Percentiles rank a stretch among this genome's conserved stretches.
Evolutionary conservation across 176 grass and related monocot species (phyloP).

Genomic region (Triticum dicoccoides): DNA sequence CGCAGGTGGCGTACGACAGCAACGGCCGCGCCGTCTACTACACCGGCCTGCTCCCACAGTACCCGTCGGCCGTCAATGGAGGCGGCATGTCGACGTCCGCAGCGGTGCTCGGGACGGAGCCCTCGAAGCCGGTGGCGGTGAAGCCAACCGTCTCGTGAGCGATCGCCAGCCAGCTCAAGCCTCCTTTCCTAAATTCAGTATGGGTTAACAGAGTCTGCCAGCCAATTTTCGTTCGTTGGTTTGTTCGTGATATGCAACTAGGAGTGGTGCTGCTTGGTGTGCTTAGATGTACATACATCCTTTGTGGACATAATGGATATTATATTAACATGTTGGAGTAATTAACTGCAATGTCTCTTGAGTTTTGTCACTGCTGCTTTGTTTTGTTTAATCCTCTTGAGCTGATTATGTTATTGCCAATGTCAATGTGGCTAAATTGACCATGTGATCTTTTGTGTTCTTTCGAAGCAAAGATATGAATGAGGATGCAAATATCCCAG

Average conservation of each 20-base stretch:
- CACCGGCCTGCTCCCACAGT: slow-evolving; percentile 66
- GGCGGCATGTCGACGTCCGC: slow-evolving; percentile 31
- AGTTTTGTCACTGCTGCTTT: not conserved
- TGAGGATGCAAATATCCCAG: not conserved
- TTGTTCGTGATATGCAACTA: slow-evolving; percentile 29
- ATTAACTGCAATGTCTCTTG: not conserved
- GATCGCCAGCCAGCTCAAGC: not conserved
- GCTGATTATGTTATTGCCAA: not conserved
- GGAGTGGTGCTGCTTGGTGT: slow-evolving; percentile 36
- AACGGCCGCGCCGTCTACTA: slow-evolving; percentile 81
- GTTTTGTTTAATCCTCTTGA: slow-evolving; percentile 29
- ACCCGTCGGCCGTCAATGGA: slow-evolving; percentile 37
- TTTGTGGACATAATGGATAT: slow-evolving; percentile 54
- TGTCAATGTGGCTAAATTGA: slow-evolving; percentile 18
- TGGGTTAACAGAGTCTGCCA: slow-evolving; percentile 47
- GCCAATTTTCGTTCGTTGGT: slow-evolving; percentile 31
- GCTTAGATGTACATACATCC: slow-evolving; percentile 56
- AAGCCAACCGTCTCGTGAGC: slow-evolving; percentile 69
- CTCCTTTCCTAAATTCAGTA: not conserved
- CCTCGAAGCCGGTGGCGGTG: slow-evolving; percentile 56
- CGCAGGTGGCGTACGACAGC: slow-evolving; percentile 71
- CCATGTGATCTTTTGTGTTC: slow-evolving; percentile 16
- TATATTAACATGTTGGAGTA: slow-evolving; percentile 46
- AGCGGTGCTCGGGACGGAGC: slow-evolving; percentile 27
- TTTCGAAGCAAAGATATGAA: slow-evolving; percentile 2